Evolutionary conservation across 2,329 filamentous ascomycete species (phyloP), one percentile per base, ranked within the genome.

Genomic region (Zasmidium citrigriseum): DNA sequence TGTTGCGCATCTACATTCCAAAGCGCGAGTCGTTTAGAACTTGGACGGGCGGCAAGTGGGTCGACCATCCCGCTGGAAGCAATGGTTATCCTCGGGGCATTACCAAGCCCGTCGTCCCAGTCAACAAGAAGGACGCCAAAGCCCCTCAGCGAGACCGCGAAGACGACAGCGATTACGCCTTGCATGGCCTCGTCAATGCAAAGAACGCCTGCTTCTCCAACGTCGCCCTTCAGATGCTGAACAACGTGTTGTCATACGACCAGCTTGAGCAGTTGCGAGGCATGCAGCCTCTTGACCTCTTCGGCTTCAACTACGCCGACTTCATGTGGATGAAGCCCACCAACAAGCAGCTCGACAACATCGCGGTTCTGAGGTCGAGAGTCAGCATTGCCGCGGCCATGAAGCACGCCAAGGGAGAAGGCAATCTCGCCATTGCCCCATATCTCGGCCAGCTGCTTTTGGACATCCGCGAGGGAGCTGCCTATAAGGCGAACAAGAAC

Each of bases 131-230:
- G n/a, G n/a, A n/a, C n/a, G n/a, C n/a, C n/a, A n/a, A n/a, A n/a
- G n/a, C n/a, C n/a, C 29, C 29, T 38, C 29, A 10, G n/a, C 25
- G 38, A 25, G 16, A 21, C 18, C 38, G 24, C 18, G 22, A 46
- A 14, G 22, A 41, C 9, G 52, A 46, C 12, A 21, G 29, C 16
- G 11, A 51, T 27, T 41, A 41, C 23, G 10, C 10, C n/a, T 48
- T 25, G 1, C 29, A 44, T 14, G 65, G 64, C 14, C 46, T 66
- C 9, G 21, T 48, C 34, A 67, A 64, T 27, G n/a, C 22, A 22
- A 14, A 34, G 14, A 49, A 59, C 12, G 52, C 55, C 3, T 68
- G 66, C 53, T 68, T 65, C 49, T 48, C 62, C 3, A 66, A 62
- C 46, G 49, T 54, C 12, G 54, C 54, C 2, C 46, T 67, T 10